phyloP scores from a whole-genome alignment of 495 filamentous ascomycete genomes.

The Tuber microsphaerosporum region DNA sequence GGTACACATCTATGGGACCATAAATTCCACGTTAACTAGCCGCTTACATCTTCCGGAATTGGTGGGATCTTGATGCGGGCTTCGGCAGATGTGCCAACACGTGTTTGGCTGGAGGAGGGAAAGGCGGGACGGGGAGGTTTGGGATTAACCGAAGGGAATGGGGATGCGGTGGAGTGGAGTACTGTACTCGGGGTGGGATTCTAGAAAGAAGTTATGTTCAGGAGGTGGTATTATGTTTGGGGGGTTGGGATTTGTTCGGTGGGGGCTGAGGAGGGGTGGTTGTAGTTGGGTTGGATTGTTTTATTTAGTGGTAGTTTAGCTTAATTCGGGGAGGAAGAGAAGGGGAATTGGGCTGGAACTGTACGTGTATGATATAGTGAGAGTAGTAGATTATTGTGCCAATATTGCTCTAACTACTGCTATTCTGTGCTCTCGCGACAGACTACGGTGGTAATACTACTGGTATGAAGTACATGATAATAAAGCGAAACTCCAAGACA shows the following conservation, averaged over 20 bases:
- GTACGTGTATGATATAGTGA: not conserved
- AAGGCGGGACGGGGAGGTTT: too few relatives aligned
- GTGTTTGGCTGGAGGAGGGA: not conserved
- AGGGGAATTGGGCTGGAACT: not conserved
- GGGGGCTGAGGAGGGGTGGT: too few relatives aligned
- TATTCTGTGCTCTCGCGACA: not conserved
- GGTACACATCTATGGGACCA: not conserved
- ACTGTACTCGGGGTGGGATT: not conserved
- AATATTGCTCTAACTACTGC: conserved; percentile 4
- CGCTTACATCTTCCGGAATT: not conserved
- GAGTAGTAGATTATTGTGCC: conserved; percentile 2
- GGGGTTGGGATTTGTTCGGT: not conserved
- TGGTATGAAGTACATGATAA: not conserved
- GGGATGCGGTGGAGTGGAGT: not conserved
- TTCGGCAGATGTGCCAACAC: not conserved
- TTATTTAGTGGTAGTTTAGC: too few relatives aligned
- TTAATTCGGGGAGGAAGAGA: not conserved
- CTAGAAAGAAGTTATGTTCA: not conserved
- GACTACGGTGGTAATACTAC: not conserved
- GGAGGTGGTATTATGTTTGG: not conserved
- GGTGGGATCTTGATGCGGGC: not conserved
- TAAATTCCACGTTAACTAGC: not conserved
- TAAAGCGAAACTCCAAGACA: conserved; percentile 3
- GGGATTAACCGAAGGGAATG: not conserved
- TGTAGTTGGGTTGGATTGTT: too few relatives aligned